Percentiles rank a stretch among this genome's conserved stretches.
Evolutionary conservation across 192 early-diverging fungal genomes (phyloP).

Genomic region (Linnemannia schmuckeri): DNA sequence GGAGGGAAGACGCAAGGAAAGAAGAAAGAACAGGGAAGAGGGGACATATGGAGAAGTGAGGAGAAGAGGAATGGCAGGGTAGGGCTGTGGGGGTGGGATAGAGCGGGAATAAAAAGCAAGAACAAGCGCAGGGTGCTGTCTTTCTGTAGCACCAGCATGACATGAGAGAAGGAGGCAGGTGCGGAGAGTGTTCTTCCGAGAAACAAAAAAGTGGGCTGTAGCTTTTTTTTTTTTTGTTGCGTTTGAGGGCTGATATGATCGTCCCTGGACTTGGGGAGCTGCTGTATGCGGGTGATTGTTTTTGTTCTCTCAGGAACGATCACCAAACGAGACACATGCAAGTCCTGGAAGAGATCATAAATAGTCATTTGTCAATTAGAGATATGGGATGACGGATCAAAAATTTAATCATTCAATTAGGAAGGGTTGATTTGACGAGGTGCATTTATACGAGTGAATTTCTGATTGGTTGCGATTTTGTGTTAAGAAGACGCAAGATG

Average conservation of each 20-base stretch:
- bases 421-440: not conserved
- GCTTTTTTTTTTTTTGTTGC: not conserved
- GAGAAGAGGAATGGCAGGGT: not conserved
- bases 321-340: not conserved
- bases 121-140: too few species aligned
- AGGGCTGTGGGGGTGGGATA: not conserved
- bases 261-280: not conserved
- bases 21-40: not conserved
- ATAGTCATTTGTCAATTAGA: not conserved
- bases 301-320: not conserved
- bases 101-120: not conserved
- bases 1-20: not conserved
- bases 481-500: not conserved
- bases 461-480: constrained; percentile 1
- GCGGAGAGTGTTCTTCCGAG: too few species aligned
- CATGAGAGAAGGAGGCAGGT: not conserved
- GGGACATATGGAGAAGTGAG: not conserved
- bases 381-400: not conserved
- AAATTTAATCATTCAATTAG: not conserved
- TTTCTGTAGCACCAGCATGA: too few species aligned
- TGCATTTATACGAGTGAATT: not conserved
- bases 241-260: not conserved
- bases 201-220: constrained; percentile 1
- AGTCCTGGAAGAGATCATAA: not conserved
- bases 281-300: not conserved